A percentile compares a stretch with the other conserved stretches of the same genome.
Conservation (phyloP, 768 basidiomycete species). For the Agrocybe praecox region DNA sequence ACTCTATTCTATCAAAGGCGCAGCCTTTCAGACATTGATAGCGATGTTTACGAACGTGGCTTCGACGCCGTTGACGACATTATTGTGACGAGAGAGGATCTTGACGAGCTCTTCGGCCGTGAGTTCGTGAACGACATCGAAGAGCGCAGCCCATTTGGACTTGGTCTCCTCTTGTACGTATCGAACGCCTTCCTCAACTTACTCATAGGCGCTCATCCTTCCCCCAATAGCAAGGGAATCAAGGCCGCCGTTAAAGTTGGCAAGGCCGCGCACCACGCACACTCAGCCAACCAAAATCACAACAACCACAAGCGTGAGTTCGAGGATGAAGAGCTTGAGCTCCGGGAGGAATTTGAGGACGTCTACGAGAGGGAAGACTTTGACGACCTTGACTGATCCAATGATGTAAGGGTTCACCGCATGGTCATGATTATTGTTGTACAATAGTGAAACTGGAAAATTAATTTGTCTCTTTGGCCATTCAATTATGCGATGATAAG, state of each 20-base stretch:
- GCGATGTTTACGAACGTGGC: slow-evolving; percentile 2
- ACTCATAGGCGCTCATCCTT: not conserved
- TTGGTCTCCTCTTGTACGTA: slow-evolving; percentile 7
- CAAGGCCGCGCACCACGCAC: slow-evolving; percentile 7
- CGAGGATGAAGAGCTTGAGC: not conserved
- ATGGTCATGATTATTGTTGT: slow-evolving; percentile 4
- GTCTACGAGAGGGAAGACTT: slow-evolving; percentile 4
- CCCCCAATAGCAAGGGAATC: slow-evolving; percentile 3
- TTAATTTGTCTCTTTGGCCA: not conserved
- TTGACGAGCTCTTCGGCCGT: slow-evolving; percentile 4
- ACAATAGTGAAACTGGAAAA: not conserved
- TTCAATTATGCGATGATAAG: not conserved
- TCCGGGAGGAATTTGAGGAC: not conserved
- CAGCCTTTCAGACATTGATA: not conserved
- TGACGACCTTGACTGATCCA: not conserved
- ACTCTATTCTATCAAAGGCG: not conserved
- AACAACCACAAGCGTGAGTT: not conserved
- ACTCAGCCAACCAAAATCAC: slow-evolving; percentile 1
- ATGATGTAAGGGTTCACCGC: not conserved
- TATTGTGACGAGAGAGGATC: slow-evolving; percentile 4
- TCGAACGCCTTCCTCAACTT: not conserved
- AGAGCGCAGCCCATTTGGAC: slow-evolving; percentile 12
- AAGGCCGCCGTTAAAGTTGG: slow-evolving; percentile 7
- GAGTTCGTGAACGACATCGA: slow-evolving; percentile 9
- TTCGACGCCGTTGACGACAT: slow-evolving; percentile 1